Evolutionary conservation across 768 basidiomycete genomes (phyloP).

Genomic region (Hericium rajendrae): DNA sequence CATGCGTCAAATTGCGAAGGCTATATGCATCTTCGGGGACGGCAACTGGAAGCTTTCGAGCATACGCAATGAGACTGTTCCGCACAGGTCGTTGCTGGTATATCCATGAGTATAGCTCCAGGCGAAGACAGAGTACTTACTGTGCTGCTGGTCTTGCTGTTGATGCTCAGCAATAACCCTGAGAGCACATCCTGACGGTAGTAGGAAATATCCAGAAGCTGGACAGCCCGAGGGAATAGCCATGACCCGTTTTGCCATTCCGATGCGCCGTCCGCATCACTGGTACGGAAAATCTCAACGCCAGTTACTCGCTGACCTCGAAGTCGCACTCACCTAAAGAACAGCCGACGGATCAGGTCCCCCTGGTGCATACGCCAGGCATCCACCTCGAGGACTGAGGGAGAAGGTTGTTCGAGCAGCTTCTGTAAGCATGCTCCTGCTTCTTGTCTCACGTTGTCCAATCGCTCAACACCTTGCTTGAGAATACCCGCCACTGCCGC

Average conservation of each 20-base stretch:
- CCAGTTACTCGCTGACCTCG: no score
- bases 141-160: constrained; percentile 76
- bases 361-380: constrained; percentile 45
- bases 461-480: constrained; percentile 84
- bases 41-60: constrained; percentile 39
- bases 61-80: constrained; percentile 49
- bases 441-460: constrained; percentile 82
- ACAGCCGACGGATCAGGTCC: constrained; percentile 40
- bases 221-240: constrained; percentile 68
- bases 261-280: constrained; percentile 5
- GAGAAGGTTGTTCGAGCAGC: constrained; percentile 40
- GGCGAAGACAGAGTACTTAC: constrained; percentile 38
- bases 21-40: constrained; percentile 29
- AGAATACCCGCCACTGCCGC: constrained; percentile 55
- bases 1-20: constrained; percentile 41
- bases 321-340: constrained; percentile 33
- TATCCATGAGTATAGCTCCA: constrained; percentile 11
- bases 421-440: constrained; percentile 55
- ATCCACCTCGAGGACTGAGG: constrained; percentile 28
- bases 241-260: constrained; percentile 67
- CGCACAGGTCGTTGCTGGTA: constrained; percentile 61
- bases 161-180: constrained; percentile 72
- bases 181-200: constrained; percentile 57
- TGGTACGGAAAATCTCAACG: not conserved
- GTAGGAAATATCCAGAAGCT: constrained; percentile 47